phyloP scores from a whole-genome alignment of 2,329 filamentous ascomycete genomes.

The Hypoxylon sp. region DNA sequence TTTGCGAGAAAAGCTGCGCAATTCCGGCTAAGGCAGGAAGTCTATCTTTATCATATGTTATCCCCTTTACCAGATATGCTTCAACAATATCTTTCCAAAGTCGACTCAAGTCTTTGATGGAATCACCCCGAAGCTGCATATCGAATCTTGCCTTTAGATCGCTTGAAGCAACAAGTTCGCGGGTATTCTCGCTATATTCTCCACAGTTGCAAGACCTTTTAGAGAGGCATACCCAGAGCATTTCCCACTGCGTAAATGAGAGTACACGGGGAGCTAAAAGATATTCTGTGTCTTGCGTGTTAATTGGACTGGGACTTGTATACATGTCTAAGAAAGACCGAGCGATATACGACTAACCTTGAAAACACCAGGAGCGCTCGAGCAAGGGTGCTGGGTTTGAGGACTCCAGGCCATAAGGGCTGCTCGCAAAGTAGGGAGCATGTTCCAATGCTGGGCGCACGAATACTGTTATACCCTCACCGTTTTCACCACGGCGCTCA shows the following conservation, averaged over 20 bases:
- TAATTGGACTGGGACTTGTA: too few species aligned
- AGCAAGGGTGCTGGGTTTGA: slow-evolving; percentile 26
- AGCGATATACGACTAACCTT: slow-evolving; percentile 30
- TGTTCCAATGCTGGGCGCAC: slow-evolving; percentile 42
- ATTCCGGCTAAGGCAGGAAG: slow-evolving; percentile 42
- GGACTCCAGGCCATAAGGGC: slow-evolving; percentile 30
- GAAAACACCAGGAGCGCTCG: slow-evolving; percentile 41
- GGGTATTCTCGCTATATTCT: slow-evolving; percentile 31
- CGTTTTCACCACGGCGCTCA: slow-evolving; percentile 3
- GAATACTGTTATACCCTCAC: neutral
- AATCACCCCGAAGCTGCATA: slow-evolving; percentile 11
- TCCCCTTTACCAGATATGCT: slow-evolving; percentile 31
- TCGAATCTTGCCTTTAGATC: slow-evolving; percentile 41
- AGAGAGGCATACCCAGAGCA: slow-evolving; percentile 38
- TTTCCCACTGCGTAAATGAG: slow-evolving; percentile 42
- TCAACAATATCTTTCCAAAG: slow-evolving; percentile 37
- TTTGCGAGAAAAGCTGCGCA: slow-evolving; percentile 31
- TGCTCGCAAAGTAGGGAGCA: slow-evolving; percentile 33
- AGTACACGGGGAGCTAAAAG: slow-evolving; percentile 40
- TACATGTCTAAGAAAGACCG: neutral
- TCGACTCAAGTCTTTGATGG: slow-evolving; percentile 18
- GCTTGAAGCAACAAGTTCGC: slow-evolving; percentile 31
- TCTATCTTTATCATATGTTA: slow-evolving; percentile 38
- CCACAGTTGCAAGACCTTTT: slow-evolving; percentile 38
- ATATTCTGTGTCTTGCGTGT: slow-evolving; percentile 32